A percentile compares a stretch with the other conserved stretches of the same genome.
Evolutionary conservation across 345 rosid genomes (phyloP).

Genomic region (Boechera retrofracta): DNA sequence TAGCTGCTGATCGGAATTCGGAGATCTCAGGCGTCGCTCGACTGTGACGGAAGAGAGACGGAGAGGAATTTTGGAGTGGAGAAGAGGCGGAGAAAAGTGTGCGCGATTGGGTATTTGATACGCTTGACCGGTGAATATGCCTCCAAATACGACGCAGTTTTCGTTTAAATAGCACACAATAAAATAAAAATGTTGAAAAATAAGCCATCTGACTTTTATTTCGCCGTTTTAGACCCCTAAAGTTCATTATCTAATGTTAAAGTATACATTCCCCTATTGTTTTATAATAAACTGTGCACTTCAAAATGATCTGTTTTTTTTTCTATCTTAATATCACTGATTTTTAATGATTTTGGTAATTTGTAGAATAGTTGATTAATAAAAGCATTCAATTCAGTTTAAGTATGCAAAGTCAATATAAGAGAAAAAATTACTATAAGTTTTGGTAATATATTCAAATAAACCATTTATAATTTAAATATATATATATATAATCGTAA

Average conservation of each 20-base stretch:
- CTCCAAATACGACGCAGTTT: slow-evolving; percentile 24
- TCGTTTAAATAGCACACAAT: slow-evolving; percentile 8
- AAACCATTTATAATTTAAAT: neutral
- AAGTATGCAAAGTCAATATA: neutral
- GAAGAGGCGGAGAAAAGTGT: slow-evolving; percentile 34
- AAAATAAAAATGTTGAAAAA: neutral
- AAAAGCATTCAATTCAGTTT: too few relatives aligned
- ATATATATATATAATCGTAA: neutral
- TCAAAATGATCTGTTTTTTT: neutral
- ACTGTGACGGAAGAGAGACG: slow-evolving; percentile 23
- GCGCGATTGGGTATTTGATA: slow-evolving; percentile 27
- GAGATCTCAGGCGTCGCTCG: slow-evolving; percentile 21
- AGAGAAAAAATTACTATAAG: neutral
- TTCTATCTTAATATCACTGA: neutral
- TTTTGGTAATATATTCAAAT: neutral
- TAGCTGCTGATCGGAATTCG: slow-evolving; percentile 37
- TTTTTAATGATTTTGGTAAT: neutral
- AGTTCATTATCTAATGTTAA: neutral
- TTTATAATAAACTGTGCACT: neutral
- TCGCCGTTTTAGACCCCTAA: neutral
- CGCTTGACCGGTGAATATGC: slow-evolving; percentile 41
- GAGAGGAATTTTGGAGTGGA: slow-evolving; percentile 1
- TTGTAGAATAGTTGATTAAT: neutral
- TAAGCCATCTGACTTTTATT: neutral
- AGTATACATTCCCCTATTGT: neutral